Evolutionary conservation across 1,139 yeast species (phyloP).

Genomic region (Lodderomyces theae): DNA sequence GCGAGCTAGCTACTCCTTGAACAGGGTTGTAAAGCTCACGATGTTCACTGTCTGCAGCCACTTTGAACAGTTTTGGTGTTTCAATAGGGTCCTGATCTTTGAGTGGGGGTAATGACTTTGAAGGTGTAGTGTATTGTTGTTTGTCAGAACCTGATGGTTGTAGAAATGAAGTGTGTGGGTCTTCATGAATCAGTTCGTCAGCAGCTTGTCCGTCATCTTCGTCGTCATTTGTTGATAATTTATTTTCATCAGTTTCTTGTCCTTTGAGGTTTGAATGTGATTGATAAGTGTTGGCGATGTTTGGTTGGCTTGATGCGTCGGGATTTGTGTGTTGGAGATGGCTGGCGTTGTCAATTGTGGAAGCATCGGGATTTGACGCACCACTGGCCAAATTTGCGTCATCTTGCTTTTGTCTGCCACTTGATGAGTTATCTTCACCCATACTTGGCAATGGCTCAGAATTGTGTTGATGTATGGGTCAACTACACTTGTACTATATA

Average conservation of each 20-base stretch:
- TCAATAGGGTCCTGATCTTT: conserved; percentile 44
- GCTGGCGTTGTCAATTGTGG: not conserved
- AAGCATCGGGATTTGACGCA: not conserved
- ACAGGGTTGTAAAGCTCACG: conserved; percentile 4
- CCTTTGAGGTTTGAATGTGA: not conserved
- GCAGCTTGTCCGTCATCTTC: conserved; percentile 6
- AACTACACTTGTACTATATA: too few relatives aligned
- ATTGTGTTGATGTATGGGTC: too few relatives aligned
- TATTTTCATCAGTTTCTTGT: not conserved
- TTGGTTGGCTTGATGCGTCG: not conserved
- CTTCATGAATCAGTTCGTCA: conserved; percentile 14
- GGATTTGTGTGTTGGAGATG: not conserved
- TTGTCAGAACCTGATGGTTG: conserved; percentile 12
- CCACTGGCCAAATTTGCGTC: too few relatives aligned
- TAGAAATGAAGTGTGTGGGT: conserved; percentile 16
- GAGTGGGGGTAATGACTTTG: conserved; percentile 42
- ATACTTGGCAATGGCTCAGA: conserved; percentile 6
- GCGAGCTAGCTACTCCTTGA: conserved; percentile 20
- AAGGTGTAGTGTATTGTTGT: conserved; percentile 40
- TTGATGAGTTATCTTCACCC: conserved; percentile 11
- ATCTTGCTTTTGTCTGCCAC: not conserved
- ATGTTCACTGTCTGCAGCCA: conserved; percentile 32
- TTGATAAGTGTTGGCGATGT: not conserved
- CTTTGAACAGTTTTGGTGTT: conserved; percentile 43
- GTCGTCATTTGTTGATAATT: not conserved